Percentiles rank a stretch among this genome's conserved stretches.
phyloP scores from a whole-genome alignment of 2,329 filamentous ascomycete genomes.

The Macrophomina phaseolina region DNA sequence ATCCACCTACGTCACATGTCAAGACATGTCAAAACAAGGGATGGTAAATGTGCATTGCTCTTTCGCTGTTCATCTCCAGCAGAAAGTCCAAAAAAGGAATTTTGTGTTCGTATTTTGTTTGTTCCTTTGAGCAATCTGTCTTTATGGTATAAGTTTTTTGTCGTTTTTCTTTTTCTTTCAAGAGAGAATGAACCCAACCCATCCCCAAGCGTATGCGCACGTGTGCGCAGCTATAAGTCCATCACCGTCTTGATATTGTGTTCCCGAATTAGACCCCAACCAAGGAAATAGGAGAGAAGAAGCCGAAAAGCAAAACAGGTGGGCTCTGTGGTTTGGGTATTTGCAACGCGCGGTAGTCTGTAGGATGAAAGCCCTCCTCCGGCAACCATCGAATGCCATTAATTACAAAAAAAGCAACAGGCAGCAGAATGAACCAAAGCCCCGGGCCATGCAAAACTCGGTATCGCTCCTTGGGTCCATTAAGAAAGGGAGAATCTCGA shows the following conservation, averaged over 20 bases:
- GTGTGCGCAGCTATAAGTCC: conserved; percentile 9
- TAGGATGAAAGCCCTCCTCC: conserved; percentile 22
- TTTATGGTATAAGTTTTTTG: conserved; percentile 12
- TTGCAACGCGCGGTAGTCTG: conserved; percentile 22
- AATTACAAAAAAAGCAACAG: conserved; percentile 16
- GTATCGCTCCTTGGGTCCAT: conserved; percentile 4
- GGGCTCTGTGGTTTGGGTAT: conserved; percentile 25
- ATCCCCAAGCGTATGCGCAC: background rate
- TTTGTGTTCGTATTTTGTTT: conserved; percentile 10
- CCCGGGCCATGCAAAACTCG: conserved; percentile 18
- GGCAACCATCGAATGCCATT: conserved; percentile 24
- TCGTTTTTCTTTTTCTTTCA: conserved; percentile 6
- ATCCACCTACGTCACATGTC: background rate
- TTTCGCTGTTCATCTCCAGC: background rate
- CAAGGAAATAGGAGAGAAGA: conserved; percentile 21
- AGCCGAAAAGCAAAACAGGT: conserved; percentile 19
- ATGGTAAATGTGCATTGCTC: background rate
- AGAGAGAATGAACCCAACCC: conserved; percentile 15
- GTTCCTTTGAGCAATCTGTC: conserved; percentile 14
- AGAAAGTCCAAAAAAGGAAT: background rate
- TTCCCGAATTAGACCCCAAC: conserved; percentile 5
- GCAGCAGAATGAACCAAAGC: conserved; percentile 14
- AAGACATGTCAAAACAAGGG: background rate
- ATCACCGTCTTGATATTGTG: conserved; percentile 11
- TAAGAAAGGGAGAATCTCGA: conserved; percentile 12